These are phyloP conservation scores for Trichosphaerium sp. DNA, from an alignment of 78 protist genomes.

Conservation along the genomic window DNA sequence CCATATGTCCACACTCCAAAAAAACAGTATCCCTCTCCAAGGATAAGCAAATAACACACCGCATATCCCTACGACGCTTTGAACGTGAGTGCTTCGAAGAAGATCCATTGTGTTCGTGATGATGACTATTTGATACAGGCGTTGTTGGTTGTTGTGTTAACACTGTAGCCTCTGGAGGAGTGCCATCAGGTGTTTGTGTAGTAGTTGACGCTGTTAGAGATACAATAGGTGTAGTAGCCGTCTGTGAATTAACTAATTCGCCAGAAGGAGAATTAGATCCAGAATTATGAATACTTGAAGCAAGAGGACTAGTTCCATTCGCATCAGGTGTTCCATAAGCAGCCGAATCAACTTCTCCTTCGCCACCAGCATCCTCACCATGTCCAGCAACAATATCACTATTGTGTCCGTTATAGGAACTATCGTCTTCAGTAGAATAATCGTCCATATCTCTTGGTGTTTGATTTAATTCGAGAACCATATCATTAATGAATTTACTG, in stretches of 20 bases:
- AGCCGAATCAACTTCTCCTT: too few relatives aligned
- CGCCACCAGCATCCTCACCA: too few relatives aligned
- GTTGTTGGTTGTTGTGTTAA: neutral
- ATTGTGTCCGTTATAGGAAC: too few relatives aligned
- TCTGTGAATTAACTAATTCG: too few relatives aligned
- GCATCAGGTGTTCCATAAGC: too few relatives aligned
- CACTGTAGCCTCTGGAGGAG: neutral
- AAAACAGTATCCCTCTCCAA: slow-evolving; percentile 42
- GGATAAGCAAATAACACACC: slow-evolving; percentile 37
- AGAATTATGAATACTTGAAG: neutral
- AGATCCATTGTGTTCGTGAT: neutral
- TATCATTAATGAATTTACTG: neutral
- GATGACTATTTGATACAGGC: neutral
- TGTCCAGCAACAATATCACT: too few relatives aligned
- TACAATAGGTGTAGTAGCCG: neutral
- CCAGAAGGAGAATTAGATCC: neutral
- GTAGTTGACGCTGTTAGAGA: neutral
- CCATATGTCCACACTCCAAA: slow-evolving; percentile 54
- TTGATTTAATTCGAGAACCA: neutral
- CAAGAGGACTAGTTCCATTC: neutral
- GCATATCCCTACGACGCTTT: slow-evolving; percentile 37
- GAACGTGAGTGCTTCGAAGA: too few relatives aligned
- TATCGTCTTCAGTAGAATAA: neutral
- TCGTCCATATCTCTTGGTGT: neutral
- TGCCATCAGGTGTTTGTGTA: neutral